Evolutionary conservation across 345 rosid species (phyloP), one percentile per base, ranked within the genome.

Genomic region (Eutrema heterophyllum): DNA sequence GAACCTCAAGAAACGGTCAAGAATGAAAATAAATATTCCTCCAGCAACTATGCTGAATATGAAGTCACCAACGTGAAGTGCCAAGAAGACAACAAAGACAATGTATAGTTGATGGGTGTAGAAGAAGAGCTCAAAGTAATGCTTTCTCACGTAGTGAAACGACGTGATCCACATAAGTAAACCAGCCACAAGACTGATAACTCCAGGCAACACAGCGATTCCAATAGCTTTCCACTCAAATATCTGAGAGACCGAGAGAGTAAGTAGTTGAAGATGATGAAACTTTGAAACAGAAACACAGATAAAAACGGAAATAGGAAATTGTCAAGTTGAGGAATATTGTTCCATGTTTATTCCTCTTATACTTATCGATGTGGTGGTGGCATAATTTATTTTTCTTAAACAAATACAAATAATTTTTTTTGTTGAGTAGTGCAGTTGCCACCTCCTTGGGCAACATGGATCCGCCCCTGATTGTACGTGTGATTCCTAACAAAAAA

Each of bases 101-200:
- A 90, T 44, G 64, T 93, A 93, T 13, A 90, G 90, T 67, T 90
- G 98, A 81, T 90, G 98, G 9, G 92, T 89, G 87, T 94, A 91
- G 86, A 91, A 91, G 86, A 94, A 94, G 74, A 91, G 76, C 83
- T 94, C 97, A 9, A 94, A 94, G 64, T 79, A 83, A 57, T 84
- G 68, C 81, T 76, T 89, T 61, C 98, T 87, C 77, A 89, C 86
- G 10, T 83, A 83, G 48, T 71, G 78, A 69, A 90, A 79, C 27
- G 97, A 87, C 11, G 98, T 93, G 57, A 80, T 85, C 97, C 97
- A 91, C 98, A 94, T 91, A 41, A 85, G 71, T 66, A 91, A 80
- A 60, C 98, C 98, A 41, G 89, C 90, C 36, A 79, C 54, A 45
- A 94, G 90, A 85, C 92, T 81, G 62, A 94, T 85, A 50, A 88